A percentile compares a stretch with the other conserved stretches of the same genome.
Conservation (phyloP, 2,329 filamentous ascomycete genomes). For the Claviceps sp. region DNA sequence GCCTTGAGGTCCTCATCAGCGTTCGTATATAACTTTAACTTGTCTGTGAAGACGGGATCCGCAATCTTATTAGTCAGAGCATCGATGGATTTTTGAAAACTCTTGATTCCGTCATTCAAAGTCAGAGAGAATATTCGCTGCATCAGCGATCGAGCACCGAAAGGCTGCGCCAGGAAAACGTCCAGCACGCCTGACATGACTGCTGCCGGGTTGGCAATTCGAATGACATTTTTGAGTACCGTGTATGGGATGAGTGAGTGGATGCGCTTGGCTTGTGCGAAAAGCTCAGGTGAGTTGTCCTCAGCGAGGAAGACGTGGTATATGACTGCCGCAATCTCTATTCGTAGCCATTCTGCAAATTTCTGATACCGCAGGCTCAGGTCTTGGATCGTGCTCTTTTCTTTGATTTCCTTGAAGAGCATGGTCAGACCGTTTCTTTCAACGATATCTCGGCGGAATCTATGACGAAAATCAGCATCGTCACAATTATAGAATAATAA, state of each 20-base stretch:
- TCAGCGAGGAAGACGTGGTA: constrained; percentile 97
- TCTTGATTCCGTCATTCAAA: constrained; percentile 76
- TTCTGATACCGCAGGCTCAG: constrained; percentile 93
- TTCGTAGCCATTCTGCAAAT: constrained; percentile 94
- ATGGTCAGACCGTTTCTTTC: constrained; percentile 74
- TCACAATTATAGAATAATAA: too few species aligned
- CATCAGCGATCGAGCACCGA: constrained; percentile 77
- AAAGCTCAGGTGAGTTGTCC: constrained; percentile 93
- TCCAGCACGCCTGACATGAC: constrained; percentile 96
- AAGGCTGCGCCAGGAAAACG: constrained; percentile 89
- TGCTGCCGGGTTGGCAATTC: constrained; percentile 87
- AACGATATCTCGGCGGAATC: constrained; percentile 54
- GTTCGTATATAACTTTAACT: constrained; percentile 68
- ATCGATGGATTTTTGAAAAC: constrained; percentile 79
- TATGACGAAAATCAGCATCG: constrained; percentile 16
- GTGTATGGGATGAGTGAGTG: constrained; percentile 91
- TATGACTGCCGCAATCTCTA: constrained; percentile 90
- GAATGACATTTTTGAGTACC: constrained; percentile 89
- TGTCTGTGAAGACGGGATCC: constrained; percentile 66
- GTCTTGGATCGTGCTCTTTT: constrained; percentile 76
- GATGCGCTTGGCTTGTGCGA: constrained; percentile 85
- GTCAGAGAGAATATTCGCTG: constrained; percentile 92
- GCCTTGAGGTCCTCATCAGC: constrained; percentile 63
- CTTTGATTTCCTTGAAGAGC: constrained; percentile 83
- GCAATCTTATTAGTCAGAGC: constrained; percentile 61